phyloP scores from a whole-genome alignment of 805 yeast genomes.

The Candida patagonica region DNA sequence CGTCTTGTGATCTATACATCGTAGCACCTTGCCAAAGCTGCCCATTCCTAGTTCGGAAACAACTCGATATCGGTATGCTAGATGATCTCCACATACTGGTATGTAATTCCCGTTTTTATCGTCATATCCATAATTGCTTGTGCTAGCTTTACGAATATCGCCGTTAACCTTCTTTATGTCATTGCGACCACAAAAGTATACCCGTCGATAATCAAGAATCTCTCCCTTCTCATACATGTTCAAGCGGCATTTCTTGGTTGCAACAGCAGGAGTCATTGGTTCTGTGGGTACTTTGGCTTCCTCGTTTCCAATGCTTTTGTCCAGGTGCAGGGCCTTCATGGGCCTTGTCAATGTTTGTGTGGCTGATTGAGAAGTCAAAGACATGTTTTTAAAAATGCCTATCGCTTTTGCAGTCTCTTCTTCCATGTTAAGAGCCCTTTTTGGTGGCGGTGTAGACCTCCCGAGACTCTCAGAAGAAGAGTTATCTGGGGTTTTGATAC shows the following conservation, averaged over 20 bases:
- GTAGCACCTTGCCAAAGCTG: constrained; percentile 71
- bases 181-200: constrained; percentile 43
- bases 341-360: constrained; percentile 8
- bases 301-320: neutral
- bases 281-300: constrained; percentile 7
- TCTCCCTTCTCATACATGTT: constrained; percentile 56
- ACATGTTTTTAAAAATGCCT: constrained; percentile 12
- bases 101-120: constrained; percentile 57
- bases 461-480: too few species aligned
- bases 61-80: constrained; percentile 65
- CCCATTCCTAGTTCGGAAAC: constrained; percentile 59
- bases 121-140: constrained; percentile 60
- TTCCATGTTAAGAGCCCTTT: constrained; percentile 1
- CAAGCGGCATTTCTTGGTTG: constrained; percentile 21
- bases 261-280: constrained; percentile 17
- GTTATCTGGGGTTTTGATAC: too few species aligned
- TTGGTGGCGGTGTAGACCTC: too few species aligned
- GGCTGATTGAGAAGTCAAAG: constrained; percentile 6
- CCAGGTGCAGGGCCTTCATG: neutral
- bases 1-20: constrained; percentile 57
- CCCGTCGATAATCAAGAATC: constrained; percentile 37
- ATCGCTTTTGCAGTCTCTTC: constrained; percentile 7
- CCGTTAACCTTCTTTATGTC: constrained; percentile 17
- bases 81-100: constrained; percentile 53
- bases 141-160: constrained; percentile 16